Evolutionary conservation across 768 basidiomycete genomes (phyloP), one percentile per base, ranked within the genome.

Genomic region (Leccinellum albellum): DNA sequence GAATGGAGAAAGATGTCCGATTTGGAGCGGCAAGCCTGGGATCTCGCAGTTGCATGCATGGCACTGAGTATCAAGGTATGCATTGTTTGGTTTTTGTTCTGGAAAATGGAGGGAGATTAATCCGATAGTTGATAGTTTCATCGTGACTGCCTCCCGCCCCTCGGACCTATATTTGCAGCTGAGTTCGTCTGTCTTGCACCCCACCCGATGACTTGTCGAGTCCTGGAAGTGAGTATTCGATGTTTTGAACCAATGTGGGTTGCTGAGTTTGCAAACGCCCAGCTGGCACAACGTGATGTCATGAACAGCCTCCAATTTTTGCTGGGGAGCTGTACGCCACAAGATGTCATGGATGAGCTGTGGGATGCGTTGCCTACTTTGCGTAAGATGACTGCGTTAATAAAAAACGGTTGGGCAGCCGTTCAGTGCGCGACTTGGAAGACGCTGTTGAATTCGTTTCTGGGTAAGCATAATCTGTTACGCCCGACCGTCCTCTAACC

Each of bases 61-160:
- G 79, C 84, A 4, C 65, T 87, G 32, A 80, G 83, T 59, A 78
- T 85, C 51, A 89, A 89, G 78, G 86, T 83, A 57, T 7, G 45
- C 15, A 35, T 24, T 10, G 26, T 51, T 42, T 53, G 33, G 1
- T n/a, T 40, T 24, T 54, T 33, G 6, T 35, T 29, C 37, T 54
- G 6, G 26, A 21, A 37, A 32, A 20, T 3, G 40, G 6, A 20
- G 13, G 32, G 20, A 20, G n/a, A 8, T 6, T 33, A 23, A 6
- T 37, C 52, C 14, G 57, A n/a, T 17, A 10, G 20, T 37, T 9
- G 31, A 40, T 57, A 88, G 85, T 76, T 83, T 53, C 84, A 88
- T 71, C 81, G 86, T 14, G 87, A 88, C 68, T 80, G 83, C 47
- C 68, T 88, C 17, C 60, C 72, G 1, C 87, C 87, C 12, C 74